Evolutionary conservation across 768 basidiomycete species (phyloP).

Genomic region (Suillus brevipes): DNA sequence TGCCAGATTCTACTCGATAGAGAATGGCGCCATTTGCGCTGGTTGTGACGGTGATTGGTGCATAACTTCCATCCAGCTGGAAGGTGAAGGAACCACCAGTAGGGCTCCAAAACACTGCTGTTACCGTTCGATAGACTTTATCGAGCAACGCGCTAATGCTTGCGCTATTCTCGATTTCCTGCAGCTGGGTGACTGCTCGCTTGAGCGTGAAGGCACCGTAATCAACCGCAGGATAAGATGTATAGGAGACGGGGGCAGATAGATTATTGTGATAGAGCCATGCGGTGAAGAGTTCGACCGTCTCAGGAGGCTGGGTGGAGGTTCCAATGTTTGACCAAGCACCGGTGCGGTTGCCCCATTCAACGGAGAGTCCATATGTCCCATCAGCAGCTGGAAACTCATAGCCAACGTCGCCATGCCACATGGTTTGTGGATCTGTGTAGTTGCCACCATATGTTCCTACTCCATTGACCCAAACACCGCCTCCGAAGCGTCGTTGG

Average conservation of each 20-base stretch:
- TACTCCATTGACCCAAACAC: slow-evolving; percentile 45
- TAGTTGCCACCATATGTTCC: slow-evolving; percentile 6
- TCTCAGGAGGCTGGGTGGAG: slow-evolving; percentile 56
- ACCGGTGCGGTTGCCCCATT: slow-evolving; percentile 52
- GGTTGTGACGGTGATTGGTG: slow-evolving; percentile 37
- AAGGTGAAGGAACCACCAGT: slow-evolving; percentile 46
- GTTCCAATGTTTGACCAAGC: slow-evolving; percentile 65
- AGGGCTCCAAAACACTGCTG: slow-evolving; percentile 59
- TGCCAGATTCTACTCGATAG: slow-evolving; percentile 40
- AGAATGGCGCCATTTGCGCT: slow-evolving; percentile 47
- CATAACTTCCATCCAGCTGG: slow-evolving; percentile 17
- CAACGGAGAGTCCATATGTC: slow-evolving; percentile 34
- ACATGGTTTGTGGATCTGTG: slow-evolving; percentile 41
- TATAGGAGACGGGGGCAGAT: slow-evolving; percentile 48
- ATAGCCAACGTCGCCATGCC: slow-evolving; percentile 72
- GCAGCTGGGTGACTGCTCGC: slow-evolving; percentile 31
- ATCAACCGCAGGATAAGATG: slow-evolving; percentile 52
- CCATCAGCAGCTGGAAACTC: slow-evolving; percentile 37
- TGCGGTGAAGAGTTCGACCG: slow-evolving; percentile 64
- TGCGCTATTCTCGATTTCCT: slow-evolving; percentile 47
- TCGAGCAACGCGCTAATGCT: slow-evolving; percentile 56
- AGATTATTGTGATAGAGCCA: slow-evolving; percentile 50
- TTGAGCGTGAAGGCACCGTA: slow-evolving; percentile 41
- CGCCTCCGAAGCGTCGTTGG: slow-evolving; percentile 50
- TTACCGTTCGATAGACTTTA: slow-evolving; percentile 36